phyloP scores from a whole-genome alignment of 306 rosid species.

The Luffa aegyptiaca region DNA sequence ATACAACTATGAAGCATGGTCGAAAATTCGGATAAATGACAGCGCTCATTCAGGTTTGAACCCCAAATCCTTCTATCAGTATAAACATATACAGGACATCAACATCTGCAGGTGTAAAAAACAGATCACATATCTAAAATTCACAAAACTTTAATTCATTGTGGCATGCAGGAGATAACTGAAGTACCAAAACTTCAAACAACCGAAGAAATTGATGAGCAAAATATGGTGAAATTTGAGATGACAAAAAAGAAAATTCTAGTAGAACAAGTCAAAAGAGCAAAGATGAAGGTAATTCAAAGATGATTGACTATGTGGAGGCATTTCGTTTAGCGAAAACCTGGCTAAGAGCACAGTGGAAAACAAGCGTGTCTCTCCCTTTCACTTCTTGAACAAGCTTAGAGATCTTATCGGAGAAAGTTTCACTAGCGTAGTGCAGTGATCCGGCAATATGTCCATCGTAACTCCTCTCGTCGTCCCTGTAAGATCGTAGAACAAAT shows the following conservation, averaged over 20 bases:
- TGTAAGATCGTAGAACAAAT: neutral
- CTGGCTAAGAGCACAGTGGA: conserved; percentile 48
- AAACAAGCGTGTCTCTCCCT: conserved; percentile 80
- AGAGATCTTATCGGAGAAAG: conserved; percentile 10
- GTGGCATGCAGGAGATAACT: neutral
- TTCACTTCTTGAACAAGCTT: conserved; percentile 26
- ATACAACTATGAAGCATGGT: neutral
- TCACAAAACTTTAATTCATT: neutral
- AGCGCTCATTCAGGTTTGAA: neutral
- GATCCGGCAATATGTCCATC: conserved; percentile 18
- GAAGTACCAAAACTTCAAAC: neutral
- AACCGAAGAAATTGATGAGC: neutral
- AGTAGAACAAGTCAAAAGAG: neutral
- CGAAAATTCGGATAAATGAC: neutral
- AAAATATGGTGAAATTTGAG: neutral
- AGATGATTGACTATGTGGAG: neutral
- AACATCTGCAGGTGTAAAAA: neutral
- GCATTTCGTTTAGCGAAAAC: neutral
- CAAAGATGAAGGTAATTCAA: neutral
- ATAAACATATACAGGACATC: neutral
- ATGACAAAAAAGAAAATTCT: neutral
- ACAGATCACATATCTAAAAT: neutral
- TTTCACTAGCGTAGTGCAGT: conserved; percentile 13
- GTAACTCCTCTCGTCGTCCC: conserved; percentile 15
- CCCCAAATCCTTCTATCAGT: neutral